A percentile compares a stretch with the other conserved stretches of the same genome.
These are phyloP conservation scores for Graphilbum sp. DNA, from an alignment of 2,329 filamentous ascomycete genomes.

Conservation along the genomic window DNA sequence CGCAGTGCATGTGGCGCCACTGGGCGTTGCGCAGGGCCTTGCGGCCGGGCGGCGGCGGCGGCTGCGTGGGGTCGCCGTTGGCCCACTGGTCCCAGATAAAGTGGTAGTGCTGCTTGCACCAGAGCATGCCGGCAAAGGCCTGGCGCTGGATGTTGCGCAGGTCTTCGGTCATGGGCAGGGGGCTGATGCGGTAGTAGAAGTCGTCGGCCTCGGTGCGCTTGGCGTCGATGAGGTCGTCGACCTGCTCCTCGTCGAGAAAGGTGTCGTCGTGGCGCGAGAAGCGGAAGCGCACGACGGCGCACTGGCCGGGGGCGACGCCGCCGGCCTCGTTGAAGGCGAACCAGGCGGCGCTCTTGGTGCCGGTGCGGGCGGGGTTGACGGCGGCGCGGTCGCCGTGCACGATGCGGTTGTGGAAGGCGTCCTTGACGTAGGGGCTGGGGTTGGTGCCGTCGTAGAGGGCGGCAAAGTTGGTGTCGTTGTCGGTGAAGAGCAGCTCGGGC, in stretches of 20 bases:
- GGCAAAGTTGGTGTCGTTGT: constrained; percentile 85
- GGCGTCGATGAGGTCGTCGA: constrained; percentile 80
- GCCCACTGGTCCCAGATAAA: constrained; percentile 98
- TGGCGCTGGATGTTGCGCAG: constrained; percentile 89
- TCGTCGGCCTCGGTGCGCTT: constrained; percentile 84
- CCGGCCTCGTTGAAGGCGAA: constrained; percentile 82
- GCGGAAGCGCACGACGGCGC: constrained; percentile 86
- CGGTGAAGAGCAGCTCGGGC: constrained; percentile 77
- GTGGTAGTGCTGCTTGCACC: constrained; percentile 94
- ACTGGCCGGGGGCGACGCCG: constrained; percentile 78
- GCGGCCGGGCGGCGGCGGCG: constrained; percentile 64
- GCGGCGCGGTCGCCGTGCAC: constrained; percentile 66
- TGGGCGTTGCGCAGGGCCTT: constrained; percentile 72
- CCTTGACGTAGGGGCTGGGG: constrained; percentile 73
- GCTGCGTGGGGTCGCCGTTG: constrained; percentile 78
- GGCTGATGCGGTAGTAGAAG: constrained; percentile 87
- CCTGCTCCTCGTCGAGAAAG: constrained; percentile 81
- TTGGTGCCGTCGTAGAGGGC: constrained; percentile 65
- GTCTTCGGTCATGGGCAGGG: constrained; percentile 84
- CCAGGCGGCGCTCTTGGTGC: constrained; percentile 86
- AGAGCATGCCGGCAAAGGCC: constrained; percentile 92
- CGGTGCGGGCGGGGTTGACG: constrained; percentile 62
- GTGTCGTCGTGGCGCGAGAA: constrained; percentile 59
- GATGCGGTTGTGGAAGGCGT: constrained; percentile 82
- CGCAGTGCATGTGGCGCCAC: constrained; percentile 90